These are phyloP conservation scores for Sistotremastrum suecicum DNA, from an alignment of 768 basidiomycete species.

Conservation along the genomic window DNA sequence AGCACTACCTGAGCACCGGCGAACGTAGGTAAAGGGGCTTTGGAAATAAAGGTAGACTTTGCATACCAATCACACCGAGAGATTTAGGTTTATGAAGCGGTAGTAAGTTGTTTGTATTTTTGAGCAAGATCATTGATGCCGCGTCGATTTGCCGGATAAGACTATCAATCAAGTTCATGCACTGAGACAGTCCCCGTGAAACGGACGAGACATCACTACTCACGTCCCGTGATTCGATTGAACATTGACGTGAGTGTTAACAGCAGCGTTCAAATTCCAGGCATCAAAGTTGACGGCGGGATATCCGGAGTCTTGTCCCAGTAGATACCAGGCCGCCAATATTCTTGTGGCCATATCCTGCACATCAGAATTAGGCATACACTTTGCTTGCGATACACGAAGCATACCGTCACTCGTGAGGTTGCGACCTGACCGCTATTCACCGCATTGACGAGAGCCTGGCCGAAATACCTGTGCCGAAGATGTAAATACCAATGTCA, in stretches of 20 bases:
- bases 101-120: constrained; percentile 33
- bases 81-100: constrained; percentile 31
- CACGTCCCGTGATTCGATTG: constrained; percentile 21
- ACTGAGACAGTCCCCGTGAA: not conserved
- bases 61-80: constrained; percentile 41
- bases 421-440: constrained; percentile 43
- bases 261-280: constrained; percentile 24
- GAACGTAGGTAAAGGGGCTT: not conserved
- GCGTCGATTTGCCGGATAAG: constrained; percentile 41
- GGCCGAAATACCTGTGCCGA: constrained; percentile 35
- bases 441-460: constrained; percentile 42
- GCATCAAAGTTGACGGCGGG: constrained; percentile 63
- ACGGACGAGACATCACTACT: constrained; percentile 2
- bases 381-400: constrained; percentile 9
- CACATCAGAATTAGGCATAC: constrained; percentile 8
- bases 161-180: constrained; percentile 1
- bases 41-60: not conserved
- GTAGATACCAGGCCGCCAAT: constrained; percentile 52
- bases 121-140: constrained; percentile 48
- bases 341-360: constrained; percentile 62
- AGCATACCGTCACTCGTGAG: constrained; percentile 38
- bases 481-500: constrained; percentile 11
- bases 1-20: constrained; percentile 19
- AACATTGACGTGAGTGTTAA: constrained; percentile 26
- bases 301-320: constrained; percentile 51